Evolutionary conservation across 345 rosid species (phyloP).

Genomic region (Hibiscus trionum): DNA sequence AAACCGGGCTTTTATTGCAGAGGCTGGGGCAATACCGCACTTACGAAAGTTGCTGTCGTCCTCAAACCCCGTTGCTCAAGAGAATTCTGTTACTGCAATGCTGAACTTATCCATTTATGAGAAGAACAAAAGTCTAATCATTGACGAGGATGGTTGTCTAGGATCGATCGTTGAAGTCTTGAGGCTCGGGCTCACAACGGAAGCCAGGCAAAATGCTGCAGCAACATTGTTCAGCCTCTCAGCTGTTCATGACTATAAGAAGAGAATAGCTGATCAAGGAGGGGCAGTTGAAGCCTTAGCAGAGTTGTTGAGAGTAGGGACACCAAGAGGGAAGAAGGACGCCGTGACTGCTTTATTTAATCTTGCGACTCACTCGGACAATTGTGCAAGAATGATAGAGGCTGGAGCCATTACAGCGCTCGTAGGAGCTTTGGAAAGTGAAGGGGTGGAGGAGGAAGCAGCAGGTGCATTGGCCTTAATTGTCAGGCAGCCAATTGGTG

Average conservation of each 20-base stretch:
- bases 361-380: slow-evolving; percentile 74
- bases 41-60: slow-evolving; percentile 56
- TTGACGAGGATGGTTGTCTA: slow-evolving; percentile 78
- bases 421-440: slow-evolving; percentile 57
- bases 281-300: slow-evolving; percentile 75
- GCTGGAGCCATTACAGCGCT: slow-evolving; percentile 70
- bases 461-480: slow-evolving; percentile 84
- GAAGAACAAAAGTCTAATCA: slow-evolving; percentile 70
- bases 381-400: slow-evolving; percentile 69
- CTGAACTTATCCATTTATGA: slow-evolving; percentile 83
- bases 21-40: slow-evolving; percentile 86
- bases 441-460: slow-evolving; percentile 87
- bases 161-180: slow-evolving; percentile 63
- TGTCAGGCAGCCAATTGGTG: slow-evolving; percentile 73
- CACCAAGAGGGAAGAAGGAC: slow-evolving; percentile 86
- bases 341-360: slow-evolving; percentile 88
- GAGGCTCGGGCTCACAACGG: slow-evolving; percentile 63
- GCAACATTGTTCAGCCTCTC: slow-evolving; percentile 90
- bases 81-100: slow-evolving; percentile 88
- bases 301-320: slow-evolving; percentile 57
- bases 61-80: slow-evolving; percentile 57
- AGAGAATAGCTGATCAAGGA: slow-evolving; percentile 57
- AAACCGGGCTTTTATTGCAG: slow-evolving; percentile 77
- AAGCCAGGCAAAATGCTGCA: slow-evolving; percentile 89
- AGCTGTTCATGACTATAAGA: slow-evolving; percentile 87